Base-by-base conservation (phyloP, 306 rosid species). In the Vigna nakashimae region DNA sequence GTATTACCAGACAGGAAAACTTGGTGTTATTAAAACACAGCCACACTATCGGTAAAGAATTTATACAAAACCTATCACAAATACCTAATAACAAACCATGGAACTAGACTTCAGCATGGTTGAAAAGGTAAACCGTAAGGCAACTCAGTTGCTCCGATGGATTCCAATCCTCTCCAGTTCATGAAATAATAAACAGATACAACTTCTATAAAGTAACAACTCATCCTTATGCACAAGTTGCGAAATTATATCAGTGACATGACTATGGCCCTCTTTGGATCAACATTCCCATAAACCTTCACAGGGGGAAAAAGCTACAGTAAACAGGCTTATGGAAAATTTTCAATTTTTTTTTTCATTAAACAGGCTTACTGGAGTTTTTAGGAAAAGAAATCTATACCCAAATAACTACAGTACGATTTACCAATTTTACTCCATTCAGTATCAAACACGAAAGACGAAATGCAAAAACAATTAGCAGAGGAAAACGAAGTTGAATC, bases 51-150 rank as follows among this genome's bases (percentile, higher is more conserved):
- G 2, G 26, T 13, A 59, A 28, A 59, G 2, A 2, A 13, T 59
- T 59, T 11, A 9, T 28, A 59, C 38, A 59, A 59, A 59, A 59
- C 17, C 20, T 26, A 5, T 34, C 50, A 38, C n/a, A 4, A 65
- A 65, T 65, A 38, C 70, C 32, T 17, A 65, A 65, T 4, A 65
- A 73, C 17, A 9, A 81, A 58, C 52, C 66, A 74, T 5, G 10
- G 18, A 42, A 11, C 6, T 6, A 18, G 13, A 65, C 7, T 26
- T 26, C 40, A n/a, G 30, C 70, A 17, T 11, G 4, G 51, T 65
- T 18, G 70, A 40, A 65, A 40, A 64, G 49, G 28, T 38, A 64
- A n/a, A 3, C 17, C 9, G 11, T 36, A 36, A 64, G 8, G 6
- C 43, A 65, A 18, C 51, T 9, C 24, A 4, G 26, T n/a, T 13